phyloP scores from a whole-genome alignment of 352 stramenopile species.

The Phytophthora sansomeana region DNA sequence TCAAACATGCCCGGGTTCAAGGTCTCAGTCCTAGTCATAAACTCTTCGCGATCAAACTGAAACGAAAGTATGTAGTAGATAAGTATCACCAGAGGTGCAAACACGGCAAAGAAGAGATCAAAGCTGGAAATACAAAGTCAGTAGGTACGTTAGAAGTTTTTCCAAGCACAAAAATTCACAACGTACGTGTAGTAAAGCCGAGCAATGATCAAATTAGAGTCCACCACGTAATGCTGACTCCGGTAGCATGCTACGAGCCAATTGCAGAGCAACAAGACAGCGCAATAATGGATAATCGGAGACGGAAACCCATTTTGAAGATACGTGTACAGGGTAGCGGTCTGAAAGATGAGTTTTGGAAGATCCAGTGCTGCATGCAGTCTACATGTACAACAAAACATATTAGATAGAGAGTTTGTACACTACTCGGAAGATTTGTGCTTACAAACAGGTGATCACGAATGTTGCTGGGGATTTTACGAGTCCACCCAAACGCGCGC shows the following conservation, averaged over 20 bases:
- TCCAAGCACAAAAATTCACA: not conserved
- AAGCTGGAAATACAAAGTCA: conserved; percentile 32
- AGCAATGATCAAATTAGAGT: conserved; percentile 22
- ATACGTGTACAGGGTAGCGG: conserved; percentile 46
- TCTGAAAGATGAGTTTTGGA: conserved; percentile 60
- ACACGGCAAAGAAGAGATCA: conserved; percentile 64
- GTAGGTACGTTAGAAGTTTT: not conserved
- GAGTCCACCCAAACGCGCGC: too few relatives aligned
- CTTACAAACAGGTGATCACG: too few relatives aligned
- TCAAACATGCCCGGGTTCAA: conserved; percentile 36
- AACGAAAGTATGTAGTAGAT: conserved; percentile 48
- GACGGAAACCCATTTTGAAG: conserved; percentile 50
- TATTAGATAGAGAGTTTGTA: too few relatives aligned
- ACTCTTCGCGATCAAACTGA: conserved; percentile 44
- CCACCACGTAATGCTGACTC: conserved; percentile 40
- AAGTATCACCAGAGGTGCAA: conserved; percentile 50
- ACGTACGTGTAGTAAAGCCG: conserved; percentile 53
- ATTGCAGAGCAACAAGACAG: conserved; percentile 43
- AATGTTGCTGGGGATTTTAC: too few relatives aligned
- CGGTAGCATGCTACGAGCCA: conserved; percentile 58
- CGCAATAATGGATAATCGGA: conserved; percentile 44
- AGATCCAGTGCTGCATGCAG: conserved; percentile 45
- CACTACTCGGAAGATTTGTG: too few relatives aligned
- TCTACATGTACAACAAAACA: not conserved
- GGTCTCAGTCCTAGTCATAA: conserved; percentile 31